A percentile compares a stretch with the other conserved stretches of the same genome.
These are phyloP conservation scores for Styphnolobium japonicum DNA, from an alignment of 306 rosid species.

Conservation along the genomic window DNA sequence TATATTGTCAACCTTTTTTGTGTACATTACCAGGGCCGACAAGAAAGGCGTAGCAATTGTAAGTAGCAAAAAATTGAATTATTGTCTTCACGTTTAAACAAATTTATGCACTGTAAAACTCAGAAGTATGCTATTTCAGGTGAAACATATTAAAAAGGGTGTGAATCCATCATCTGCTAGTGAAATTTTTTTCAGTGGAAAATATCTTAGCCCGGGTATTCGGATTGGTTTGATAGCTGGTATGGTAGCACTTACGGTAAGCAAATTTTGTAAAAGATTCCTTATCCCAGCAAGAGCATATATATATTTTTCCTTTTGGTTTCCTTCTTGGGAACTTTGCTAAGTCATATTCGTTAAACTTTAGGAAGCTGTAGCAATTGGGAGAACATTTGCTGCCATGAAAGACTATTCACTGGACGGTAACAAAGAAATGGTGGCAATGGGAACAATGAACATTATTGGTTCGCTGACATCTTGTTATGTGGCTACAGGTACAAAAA, in stretches of 20 bases:
- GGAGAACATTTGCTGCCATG: slow-evolving; percentile 83
- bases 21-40: slow-evolving; percentile 69
- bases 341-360: background rate
- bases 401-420: slow-evolving; percentile 81
- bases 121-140: slow-evolving; percentile 43
- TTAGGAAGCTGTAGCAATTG: slow-evolving; percentile 93
- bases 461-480: slow-evolving; percentile 89
- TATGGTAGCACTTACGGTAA: slow-evolving; percentile 77
- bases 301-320: too few relatives aligned
- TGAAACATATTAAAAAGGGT: slow-evolving; percentile 48
- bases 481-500: slow-evolving; percentile 63
- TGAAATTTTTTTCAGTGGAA: slow-evolving; percentile 63
- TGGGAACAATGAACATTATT: slow-evolving; percentile 80
- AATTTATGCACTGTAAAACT: background rate
- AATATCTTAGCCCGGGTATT: slow-evolving; percentile 49
- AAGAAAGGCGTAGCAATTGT: slow-evolving; percentile 70
- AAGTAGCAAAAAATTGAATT: slow-evolving; percentile 29
- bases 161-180: slow-evolving; percentile 63
- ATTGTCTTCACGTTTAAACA: background rate
- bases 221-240: slow-evolving; percentile 67
- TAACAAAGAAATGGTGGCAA: slow-evolving; percentile 91
- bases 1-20: slow-evolving; percentile 63
- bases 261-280: background rate
- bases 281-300: background rate
- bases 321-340: background rate